Base-by-base conservation (phyloP, 139 green algal species). In the Haematococcus lacustris region DNA sequence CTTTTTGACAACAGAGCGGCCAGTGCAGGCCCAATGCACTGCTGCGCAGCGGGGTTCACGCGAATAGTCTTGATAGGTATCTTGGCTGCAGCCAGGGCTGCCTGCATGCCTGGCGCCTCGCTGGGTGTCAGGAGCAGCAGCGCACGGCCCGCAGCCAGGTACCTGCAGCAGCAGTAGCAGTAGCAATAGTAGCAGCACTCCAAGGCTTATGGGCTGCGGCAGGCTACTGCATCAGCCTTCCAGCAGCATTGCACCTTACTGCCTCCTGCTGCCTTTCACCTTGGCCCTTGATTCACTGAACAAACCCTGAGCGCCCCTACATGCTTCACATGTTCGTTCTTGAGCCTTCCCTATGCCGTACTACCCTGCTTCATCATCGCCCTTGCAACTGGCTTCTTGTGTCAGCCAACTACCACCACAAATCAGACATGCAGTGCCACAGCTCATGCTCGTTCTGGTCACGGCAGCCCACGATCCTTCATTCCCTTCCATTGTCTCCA, bases 1-100 rank as follows among this genome's bases (percentile, higher is more conserved):
- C 90, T 88, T 77, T 96, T 96, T 37, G 85, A 91, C 35, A 97
- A 84, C 71, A 97, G 83, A 5, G 90, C 92, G 78, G 89, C 82
- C 43, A 97, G 83, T 4, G 90, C 85, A 0, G 86, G 86, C 3
- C 73, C 80, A 17, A 97, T 84, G 0, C 81, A 66, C 74, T 91
- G 86, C 32, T 88, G 72, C 74, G 94, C 95, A 51, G 64, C 71
- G 1, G 91, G 89, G 81, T 98, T 97, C 70, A 73, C 50, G 39
- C 66, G 90, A 71, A 93, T 87, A 50, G 83, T 75, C 71, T 90
- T 92, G 9, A 97, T 61, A 0, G 91, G 92, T 9, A 53, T 17
- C 17, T 53, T 53, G 43, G 43, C 43, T 17, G 9, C 43, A 9
- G 9, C 9, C 43, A 53, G 43, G 9, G 9, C 9, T 17, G 9